Evolutionary conservation across 2,329 filamentous ascomycete species (phyloP).

Genomic region (Colletotrichum sp.): DNA sequence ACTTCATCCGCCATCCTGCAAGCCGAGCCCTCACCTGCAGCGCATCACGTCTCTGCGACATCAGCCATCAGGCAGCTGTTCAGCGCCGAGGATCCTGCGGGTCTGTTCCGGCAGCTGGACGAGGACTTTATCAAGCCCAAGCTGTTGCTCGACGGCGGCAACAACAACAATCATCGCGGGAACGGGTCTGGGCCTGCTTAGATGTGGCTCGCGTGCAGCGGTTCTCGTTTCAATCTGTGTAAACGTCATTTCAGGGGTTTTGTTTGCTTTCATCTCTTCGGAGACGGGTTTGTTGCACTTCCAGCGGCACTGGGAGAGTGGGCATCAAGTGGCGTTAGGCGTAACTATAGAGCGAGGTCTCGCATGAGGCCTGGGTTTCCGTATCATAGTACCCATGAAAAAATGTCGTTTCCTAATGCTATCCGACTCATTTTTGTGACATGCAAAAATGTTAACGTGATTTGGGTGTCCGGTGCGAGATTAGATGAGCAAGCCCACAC

Average conservation of each 20-base stretch:
- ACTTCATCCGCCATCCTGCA: slow-evolving; percentile 15
- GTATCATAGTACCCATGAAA: background rate
- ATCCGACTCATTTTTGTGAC: background rate
- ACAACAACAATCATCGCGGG: background rate
- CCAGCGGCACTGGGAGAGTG: background rate
- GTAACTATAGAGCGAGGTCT: slow-evolving; percentile 4
- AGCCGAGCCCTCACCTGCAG: slow-evolving; percentile 20
- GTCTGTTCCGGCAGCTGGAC: slow-evolving; percentile 89
- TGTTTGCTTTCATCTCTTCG: background rate
- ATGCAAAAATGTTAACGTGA: background rate
- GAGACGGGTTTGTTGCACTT: background rate
- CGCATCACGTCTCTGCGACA: slow-evolving; percentile 68
- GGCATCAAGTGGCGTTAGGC: slow-evolving; percentile 14
- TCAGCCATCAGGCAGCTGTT: slow-evolving; percentile 83
- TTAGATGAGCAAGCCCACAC: background rate
- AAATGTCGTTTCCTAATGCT: background rate
- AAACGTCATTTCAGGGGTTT: background rate
- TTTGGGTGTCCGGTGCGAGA: background rate
- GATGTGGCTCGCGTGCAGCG: background rate
- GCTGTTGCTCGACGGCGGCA: slow-evolving; percentile 77
- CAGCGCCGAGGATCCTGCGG: slow-evolving; percentile 85
- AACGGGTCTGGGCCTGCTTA: slow-evolving; percentile 14
- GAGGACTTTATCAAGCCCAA: slow-evolving; percentile 96
- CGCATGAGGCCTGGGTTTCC: background rate
- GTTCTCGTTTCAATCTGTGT: background rate